Percentiles rank a stretch among this genome's conserved stretches.
phyloP scores from a whole-genome alignment of 371 early-diverging fungal genomes.

The Circinella umbellata region DNA sequence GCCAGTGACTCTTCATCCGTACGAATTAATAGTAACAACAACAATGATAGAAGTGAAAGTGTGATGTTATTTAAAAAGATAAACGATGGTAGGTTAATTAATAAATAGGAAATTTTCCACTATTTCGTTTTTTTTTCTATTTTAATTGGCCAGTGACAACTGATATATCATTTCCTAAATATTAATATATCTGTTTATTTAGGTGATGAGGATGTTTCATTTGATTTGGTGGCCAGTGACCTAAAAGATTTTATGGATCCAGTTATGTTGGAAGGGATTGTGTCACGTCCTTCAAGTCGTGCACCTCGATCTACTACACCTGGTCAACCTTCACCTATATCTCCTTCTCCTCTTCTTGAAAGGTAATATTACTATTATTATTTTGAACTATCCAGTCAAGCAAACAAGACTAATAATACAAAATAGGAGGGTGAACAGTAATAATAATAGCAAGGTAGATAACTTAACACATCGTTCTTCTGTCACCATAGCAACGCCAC shows the following conservation, averaged over 20 bases:
- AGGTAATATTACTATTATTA: neutral
- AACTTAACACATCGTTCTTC: neutral
- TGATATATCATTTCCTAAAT: no score
- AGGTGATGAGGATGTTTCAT: constrained; percentile 24
- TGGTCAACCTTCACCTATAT: constrained; percentile 1
- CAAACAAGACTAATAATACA: no score
- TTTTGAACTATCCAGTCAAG: no score
- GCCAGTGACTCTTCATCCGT: constrained; percentile 16
- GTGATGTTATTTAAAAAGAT: constrained; percentile 29
- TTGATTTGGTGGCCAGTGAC: constrained; percentile 24
- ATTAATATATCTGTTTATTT: neutral
- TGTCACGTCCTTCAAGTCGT: constrained; percentile 28
- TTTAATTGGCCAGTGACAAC: neutral
- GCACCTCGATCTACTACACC: constrained; percentile 13
- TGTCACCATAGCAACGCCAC: neutral
- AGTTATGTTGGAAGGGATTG: constrained; percentile 16
- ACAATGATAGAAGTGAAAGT: constrained; percentile 24
- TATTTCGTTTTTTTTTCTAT: neutral
- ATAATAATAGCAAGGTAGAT: neutral
- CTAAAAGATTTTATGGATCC: constrained; percentile 26
- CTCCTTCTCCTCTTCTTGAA: neutral
- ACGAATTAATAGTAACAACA: neutral
- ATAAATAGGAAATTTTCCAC: neutral
- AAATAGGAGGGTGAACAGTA: neutral
- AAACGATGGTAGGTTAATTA: constrained; percentile 24